Percentiles rank a stretch among this genome's conserved stretches.
These are phyloP conservation scores for Thraustochytrium striatum DNA, from an alignment of 352 stramenopile species.

Conservation along the genomic window DNA sequence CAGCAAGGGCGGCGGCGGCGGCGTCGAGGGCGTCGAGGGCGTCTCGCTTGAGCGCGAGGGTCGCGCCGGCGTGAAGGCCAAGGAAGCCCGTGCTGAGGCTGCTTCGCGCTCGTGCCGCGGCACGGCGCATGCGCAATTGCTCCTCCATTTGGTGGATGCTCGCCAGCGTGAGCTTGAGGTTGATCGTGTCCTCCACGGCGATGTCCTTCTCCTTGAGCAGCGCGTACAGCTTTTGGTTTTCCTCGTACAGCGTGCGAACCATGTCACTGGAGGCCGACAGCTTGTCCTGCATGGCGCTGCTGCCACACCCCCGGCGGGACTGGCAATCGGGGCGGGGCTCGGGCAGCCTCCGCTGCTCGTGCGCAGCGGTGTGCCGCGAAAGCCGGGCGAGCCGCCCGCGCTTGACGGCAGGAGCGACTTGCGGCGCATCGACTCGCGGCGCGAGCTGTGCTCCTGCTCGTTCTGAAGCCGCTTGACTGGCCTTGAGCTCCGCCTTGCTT, in stretches of 20 bases:
- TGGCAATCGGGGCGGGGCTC: background rate
- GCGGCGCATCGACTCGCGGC: conserved; percentile 22
- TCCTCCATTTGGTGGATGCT: background rate
- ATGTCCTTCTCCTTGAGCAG: conserved; percentile 40
- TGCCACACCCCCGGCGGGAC: no score
- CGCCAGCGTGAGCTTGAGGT: conserved; percentile 1
- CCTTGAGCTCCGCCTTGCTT: conserved; percentile 19
- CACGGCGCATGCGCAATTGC: background rate
- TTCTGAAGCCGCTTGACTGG: background rate
- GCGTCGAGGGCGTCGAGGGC: no score
- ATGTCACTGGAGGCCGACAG: conserved; percentile 1
- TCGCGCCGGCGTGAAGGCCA: no score
- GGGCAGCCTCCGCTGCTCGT: background rate
- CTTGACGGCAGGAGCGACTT: conserved; percentile 27
- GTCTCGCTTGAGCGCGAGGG: no score
- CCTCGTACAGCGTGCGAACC: background rate
- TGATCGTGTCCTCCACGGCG: background rate
- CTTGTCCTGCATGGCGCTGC: conserved; percentile 2
- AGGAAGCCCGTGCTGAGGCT: background rate
- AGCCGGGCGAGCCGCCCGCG: background rate
- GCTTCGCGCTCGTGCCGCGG: no score
- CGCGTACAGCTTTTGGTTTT: conserved; percentile 11
- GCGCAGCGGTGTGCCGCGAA: background rate
- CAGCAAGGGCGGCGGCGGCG: no score
- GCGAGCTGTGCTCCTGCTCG: background rate